Evolutionary conservation across 805 yeast genomes (phyloP).

Genomic region (Wickerhamiella cacticola): DNA sequence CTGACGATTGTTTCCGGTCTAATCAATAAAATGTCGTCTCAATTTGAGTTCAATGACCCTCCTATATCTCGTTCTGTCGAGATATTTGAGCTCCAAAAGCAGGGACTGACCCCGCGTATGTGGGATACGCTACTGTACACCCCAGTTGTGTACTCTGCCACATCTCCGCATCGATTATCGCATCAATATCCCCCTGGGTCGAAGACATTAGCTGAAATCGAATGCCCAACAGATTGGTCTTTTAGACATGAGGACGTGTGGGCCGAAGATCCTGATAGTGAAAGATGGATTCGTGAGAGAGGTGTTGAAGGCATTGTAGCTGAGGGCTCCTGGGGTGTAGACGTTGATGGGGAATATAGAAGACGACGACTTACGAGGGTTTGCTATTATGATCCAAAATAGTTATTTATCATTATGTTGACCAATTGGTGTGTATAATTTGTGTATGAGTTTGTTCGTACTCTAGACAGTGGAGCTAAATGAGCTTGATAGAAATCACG

Average conservation of each 20-base stretch:
- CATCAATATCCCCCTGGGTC: slow-evolving; percentile 58
- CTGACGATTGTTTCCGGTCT: slow-evolving; percentile 28
- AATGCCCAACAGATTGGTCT: slow-evolving; percentile 64
- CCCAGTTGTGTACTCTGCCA: slow-evolving; percentile 40
- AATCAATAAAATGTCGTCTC: slow-evolving; percentile 31
- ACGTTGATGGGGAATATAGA: slow-evolving; percentile 31
- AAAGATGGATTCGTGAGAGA: slow-evolving; percentile 41
- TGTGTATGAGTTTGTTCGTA: too few relatives aligned
- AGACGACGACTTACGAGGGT: slow-evolving; percentile 31
- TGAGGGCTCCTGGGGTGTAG: slow-evolving; percentile 32
- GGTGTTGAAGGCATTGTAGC: slow-evolving; percentile 27
- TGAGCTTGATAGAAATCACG: too few relatives aligned
- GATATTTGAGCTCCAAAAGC: slow-evolving; percentile 61
- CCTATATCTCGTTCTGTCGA: slow-evolving; percentile 56
- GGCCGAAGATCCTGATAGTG: slow-evolving; percentile 48
- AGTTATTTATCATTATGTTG: background rate
- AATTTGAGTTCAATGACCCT: slow-evolving; percentile 54
- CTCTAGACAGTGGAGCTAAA: too few relatives aligned
- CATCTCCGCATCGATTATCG: slow-evolving; percentile 36
- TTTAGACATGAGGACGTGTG: slow-evolving; percentile 51
- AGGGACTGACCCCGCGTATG: slow-evolving; percentile 44
- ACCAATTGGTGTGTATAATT: background rate
- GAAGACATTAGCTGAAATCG: slow-evolving; percentile 39
- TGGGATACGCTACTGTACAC: slow-evolving; percentile 57
- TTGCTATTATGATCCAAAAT: slow-evolving; percentile 21